A percentile compares a stretch with the other conserved stretches of the same genome.
These are phyloP conservation scores for Meyerozyma smithsonii DNA, from an alignment of 1,139 yeast genomes.

Conservation along the genomic window DNA sequence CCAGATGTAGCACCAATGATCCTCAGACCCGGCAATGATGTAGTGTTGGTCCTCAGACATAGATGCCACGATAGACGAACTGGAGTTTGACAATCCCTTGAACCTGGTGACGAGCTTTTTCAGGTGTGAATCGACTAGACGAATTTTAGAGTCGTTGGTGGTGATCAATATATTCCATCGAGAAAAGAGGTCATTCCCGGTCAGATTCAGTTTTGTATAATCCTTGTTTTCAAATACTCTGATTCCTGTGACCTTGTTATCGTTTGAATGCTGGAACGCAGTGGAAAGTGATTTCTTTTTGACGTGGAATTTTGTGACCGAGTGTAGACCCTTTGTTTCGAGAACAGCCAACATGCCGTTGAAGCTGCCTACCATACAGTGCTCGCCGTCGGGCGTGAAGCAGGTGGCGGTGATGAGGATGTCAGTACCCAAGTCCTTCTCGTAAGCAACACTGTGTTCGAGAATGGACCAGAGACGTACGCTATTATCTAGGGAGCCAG, in stretches of 20 bases:
- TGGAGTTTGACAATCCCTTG: constrained; percentile 68
- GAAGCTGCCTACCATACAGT: constrained; percentile 75
- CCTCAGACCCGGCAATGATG: constrained; percentile 60
- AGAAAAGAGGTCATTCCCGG: constrained; percentile 13
- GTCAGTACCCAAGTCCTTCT: constrained; percentile 42
- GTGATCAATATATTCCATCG: constrained; percentile 50
- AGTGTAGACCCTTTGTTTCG: constrained; percentile 61
- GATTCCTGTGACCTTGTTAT: constrained; percentile 41
- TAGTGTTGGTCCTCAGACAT: constrained; percentile 55
- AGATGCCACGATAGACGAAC: constrained; percentile 68
- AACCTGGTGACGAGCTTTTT: constrained; percentile 60
- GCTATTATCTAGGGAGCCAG: constrained; percentile 77
- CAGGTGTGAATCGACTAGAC: constrained; percentile 58
- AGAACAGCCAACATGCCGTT: constrained; percentile 64
- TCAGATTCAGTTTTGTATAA: constrained; percentile 8
- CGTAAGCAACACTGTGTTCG: constrained; percentile 43
- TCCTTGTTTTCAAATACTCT: constrained; percentile 23
- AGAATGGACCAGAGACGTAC: constrained; percentile 83
- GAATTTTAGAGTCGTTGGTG: constrained; percentile 75
- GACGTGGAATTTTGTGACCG: constrained; percentile 51
- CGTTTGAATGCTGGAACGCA: constrained; percentile 25
- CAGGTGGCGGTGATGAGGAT: constrained; percentile 66
- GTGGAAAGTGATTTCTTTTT: constrained; percentile 25
- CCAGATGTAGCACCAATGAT: constrained; percentile 75
- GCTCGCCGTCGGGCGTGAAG: constrained; percentile 65